Evolutionary conservation across 2,329 filamentous ascomycete genomes (phyloP).

Genomic region (Tolypocladium inflatum): DNA sequence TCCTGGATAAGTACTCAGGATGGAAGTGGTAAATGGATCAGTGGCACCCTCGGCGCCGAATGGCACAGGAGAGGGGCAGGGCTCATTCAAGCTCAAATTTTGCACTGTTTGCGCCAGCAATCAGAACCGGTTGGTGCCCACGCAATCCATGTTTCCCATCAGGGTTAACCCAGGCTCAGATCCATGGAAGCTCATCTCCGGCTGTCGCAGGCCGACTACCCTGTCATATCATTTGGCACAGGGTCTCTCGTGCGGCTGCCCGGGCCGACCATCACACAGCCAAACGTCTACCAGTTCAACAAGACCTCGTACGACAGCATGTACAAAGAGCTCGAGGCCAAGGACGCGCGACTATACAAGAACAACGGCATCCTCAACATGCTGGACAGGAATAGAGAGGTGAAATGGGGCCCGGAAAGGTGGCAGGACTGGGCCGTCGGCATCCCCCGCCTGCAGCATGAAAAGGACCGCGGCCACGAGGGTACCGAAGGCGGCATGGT

Average conservation of each 20-base stretch:
- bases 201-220: constrained; percentile 75
- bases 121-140: constrained; percentile 70
- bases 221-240: constrained; percentile 97
- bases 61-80: constrained; percentile 37
- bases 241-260: constrained; percentile 90
- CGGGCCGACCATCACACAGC: constrained; percentile 81
- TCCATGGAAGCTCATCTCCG: constrained; percentile 95
- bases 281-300: constrained; percentile 98
- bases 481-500: constrained; percentile 86
- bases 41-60: constrained; percentile 25
- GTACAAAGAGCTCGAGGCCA: constrained; percentile 79
- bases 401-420: constrained; percentile 93
- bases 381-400: constrained; percentile 80
- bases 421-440: constrained; percentile 98
- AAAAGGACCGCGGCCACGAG: constrained; percentile 63
- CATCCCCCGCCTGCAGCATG: constrained; percentile 67
- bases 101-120: constrained; percentile 99
- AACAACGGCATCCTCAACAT: constrained; percentile 93
- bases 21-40: constrained; percentile 35
- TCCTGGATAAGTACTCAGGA: constrained; percentile 10
- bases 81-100: constrained; percentile 84
- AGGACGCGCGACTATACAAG: constrained; percentile 79
- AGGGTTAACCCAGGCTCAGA: constrained; percentile 11
- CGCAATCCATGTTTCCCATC: neutral
- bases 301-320: constrained; percentile 91